Conservation (phyloP, 768 basidiomycete genomes). For the Exidia glandulosa region DNA sequence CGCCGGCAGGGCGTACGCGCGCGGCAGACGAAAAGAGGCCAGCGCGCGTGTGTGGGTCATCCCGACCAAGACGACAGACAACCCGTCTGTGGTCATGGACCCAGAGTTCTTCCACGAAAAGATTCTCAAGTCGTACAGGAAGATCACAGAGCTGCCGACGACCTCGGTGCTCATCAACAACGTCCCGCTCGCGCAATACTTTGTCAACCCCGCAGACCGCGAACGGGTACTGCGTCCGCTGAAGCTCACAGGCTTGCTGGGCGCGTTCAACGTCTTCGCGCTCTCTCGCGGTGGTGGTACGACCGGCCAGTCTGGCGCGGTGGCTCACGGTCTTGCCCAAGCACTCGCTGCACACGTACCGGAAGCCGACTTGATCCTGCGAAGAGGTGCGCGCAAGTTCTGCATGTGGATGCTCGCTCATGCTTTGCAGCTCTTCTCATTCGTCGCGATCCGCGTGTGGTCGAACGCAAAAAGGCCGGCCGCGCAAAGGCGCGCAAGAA, state of each 20-base stretch:
- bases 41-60: slow-evolving; percentile 92
- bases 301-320: slow-evolving; percentile 87
- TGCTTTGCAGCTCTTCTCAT: slow-evolving; percentile 61
- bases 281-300: slow-evolving; percentile 78
- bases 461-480: slow-evolving; percentile 96
- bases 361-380: slow-evolving; percentile 50
- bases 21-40: slow-evolving; percentile 84
- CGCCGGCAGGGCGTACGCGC: slow-evolving; percentile 73
- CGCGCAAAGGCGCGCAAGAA: slow-evolving; percentile 85
- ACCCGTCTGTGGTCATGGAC: slow-evolving; percentile 1
- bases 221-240: slow-evolving; percentile 77
- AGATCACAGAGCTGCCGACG: slow-evolving; percentile 19
- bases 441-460: slow-evolving; percentile 91
- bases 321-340: slow-evolving; percentile 66
- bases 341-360: slow-evolving; percentile 65
- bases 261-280: slow-evolving; percentile 67
- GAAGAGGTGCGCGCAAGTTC: slow-evolving; percentile 51
- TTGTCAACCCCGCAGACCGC: slow-evolving; percentile 62
- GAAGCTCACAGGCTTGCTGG: slow-evolving; percentile 70
- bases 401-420: slow-evolving; percentile 4
- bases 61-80: slow-evolving; percentile 29
- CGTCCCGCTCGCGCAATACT: slow-evolving; percentile 66
- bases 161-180: slow-evolving; percentile 80
- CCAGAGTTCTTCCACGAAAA: slow-evolving; percentile 10
- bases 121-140: slow-evolving; percentile 20